These are phyloP conservation scores for Xylariales sp. DNA, from an alignment of 2,329 filamentous ascomycete species.

Conservation along the genomic window DNA sequence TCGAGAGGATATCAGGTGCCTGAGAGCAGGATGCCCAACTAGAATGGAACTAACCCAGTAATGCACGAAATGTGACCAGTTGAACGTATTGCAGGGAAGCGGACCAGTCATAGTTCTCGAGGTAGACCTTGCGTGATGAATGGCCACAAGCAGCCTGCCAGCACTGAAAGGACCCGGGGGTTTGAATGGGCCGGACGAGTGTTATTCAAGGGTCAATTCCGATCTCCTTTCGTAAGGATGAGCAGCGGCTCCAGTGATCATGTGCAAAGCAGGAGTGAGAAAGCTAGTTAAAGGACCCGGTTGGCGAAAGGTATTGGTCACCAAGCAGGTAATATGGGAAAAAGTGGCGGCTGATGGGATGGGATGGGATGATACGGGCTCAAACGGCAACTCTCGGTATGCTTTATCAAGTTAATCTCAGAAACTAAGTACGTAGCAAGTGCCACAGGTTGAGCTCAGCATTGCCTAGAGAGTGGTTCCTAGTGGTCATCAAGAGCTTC, in stretches of 20 bases:
- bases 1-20: constrained; percentile 24
- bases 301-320: not conserved
- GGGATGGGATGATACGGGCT: no score
- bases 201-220: no score
- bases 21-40: constrained; percentile 20
- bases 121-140: constrained; percentile 29
- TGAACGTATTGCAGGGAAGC: constrained; percentile 29
- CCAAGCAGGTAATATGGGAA: not conserved
- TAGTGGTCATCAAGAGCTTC: no score
- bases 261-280: no score
- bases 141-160: constrained; percentile 28
- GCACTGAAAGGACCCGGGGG: constrained; percentile 26
- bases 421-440: no score
- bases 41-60: constrained; percentile 15
- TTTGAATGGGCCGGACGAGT: no score
- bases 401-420: no score
- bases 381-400: no score
- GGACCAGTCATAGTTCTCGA: constrained; percentile 33
- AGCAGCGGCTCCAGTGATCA: no score
- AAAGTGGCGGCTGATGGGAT: not conserved
- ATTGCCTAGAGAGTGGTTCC: no score
- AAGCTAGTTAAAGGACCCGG: constrained; percentile 9
- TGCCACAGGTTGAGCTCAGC: no score
- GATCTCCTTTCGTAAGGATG: no score
- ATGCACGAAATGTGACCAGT: constrained; percentile 22